phyloP scores from a whole-genome alignment of 192 early-diverging fungal genomes.

The Backusella tarrabulga region DNA sequence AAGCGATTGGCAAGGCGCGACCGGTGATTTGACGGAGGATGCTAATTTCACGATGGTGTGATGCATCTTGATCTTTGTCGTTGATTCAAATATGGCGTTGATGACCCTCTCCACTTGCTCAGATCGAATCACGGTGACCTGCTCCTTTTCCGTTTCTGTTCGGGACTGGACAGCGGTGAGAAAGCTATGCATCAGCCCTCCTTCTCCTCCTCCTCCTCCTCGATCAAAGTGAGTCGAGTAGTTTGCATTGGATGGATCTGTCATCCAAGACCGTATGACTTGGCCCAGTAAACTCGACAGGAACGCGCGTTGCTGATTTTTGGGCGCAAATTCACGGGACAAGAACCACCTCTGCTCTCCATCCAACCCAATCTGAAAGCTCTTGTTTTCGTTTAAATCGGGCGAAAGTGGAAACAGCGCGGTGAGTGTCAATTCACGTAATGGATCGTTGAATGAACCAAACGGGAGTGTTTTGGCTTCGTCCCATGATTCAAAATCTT shows the following conservation, averaged over 20 bases:
- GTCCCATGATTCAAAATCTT: conserved; percentile 16
- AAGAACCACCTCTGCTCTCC: conserved; percentile 28
- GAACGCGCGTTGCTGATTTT: conserved; percentile 37
- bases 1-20: conserved; percentile 48
- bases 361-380: background rate
- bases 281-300: conserved; percentile 42
- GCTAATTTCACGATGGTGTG: conserved; percentile 33
- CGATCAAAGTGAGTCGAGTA: conserved; percentile 17
- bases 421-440: conserved; percentile 40
- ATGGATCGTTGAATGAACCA: conserved; percentile 53
- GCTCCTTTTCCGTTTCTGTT: background rate
- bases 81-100: conserved; percentile 31
- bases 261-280: conserved; percentile 46
- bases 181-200: background rate
- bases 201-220: background rate
- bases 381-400: background rate
- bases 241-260: conserved; percentile 31
- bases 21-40: conserved; percentile 28
- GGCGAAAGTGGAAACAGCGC: conserved; percentile 44
- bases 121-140: conserved; percentile 11
- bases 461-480: conserved; percentile 40
- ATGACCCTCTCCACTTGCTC: conserved; percentile 50
- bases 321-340: conserved; percentile 39
- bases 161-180: background rate
- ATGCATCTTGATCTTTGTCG: background rate